Evolutionary conservation across 2,329 filamentous ascomycete genomes (phyloP).

Genomic region (Chrysosporium queenslandicum): DNA sequence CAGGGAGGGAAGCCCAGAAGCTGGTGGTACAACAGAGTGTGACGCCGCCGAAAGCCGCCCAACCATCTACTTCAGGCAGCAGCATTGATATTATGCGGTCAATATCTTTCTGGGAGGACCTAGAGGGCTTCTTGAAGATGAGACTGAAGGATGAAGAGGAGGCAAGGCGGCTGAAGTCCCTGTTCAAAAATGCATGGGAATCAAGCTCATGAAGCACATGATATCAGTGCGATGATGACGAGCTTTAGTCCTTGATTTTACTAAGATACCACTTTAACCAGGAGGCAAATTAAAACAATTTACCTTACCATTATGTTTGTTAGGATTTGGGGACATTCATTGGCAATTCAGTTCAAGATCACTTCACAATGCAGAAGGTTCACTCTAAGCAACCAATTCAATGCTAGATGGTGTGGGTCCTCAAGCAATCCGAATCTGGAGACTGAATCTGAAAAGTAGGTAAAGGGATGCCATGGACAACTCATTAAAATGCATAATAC

Average conservation of each 20-base stretch:
- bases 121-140: constrained; percentile 70
- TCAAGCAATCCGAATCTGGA: not conserved
- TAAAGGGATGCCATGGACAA: constrained; percentile 5
- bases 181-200: constrained; percentile 66
- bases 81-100: constrained; percentile 50
- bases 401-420: not conserved
- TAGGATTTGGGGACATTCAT: too few species aligned
- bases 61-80: constrained; percentile 25
- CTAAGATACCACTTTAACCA: not conserved
- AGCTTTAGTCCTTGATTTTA: not conserved
- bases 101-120: constrained; percentile 75
- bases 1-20: constrained; percentile 21
- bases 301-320: not conserved
- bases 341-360: not conserved
- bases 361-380: not conserved
- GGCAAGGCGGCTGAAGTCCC: constrained; percentile 52
- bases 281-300: not conserved
- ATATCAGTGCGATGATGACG: not conserved
- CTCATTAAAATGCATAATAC: constrained; percentile 7
- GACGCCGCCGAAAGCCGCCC: constrained; percentile 17
- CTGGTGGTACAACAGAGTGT: constrained; percentile 19
- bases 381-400: not conserved
- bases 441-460: not conserved
- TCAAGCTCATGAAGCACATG: constrained; percentile 10
- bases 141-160: constrained; percentile 60